These are phyloP conservation scores for Fusarium denticulatum DNA, from an alignment of 2,329 filamentous ascomycete species.

Conservation along the genomic window DNA sequence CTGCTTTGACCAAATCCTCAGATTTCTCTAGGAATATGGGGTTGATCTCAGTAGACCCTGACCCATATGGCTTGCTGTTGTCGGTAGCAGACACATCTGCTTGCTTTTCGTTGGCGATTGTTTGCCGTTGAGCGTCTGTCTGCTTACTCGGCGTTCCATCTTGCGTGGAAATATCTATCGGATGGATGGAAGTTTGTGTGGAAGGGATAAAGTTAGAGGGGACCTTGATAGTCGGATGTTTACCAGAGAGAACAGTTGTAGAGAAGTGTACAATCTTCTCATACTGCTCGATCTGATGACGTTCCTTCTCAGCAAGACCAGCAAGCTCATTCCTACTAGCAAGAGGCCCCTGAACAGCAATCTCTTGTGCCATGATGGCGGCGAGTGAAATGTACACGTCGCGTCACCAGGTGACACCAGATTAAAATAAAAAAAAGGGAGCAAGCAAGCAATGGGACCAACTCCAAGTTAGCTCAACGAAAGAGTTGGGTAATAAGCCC, in stretches of 20 bases:
- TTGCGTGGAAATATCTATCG: slow-evolving; percentile 37
- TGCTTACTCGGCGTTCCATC: slow-evolving; percentile 18
- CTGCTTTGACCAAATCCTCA: slow-evolving; percentile 82
- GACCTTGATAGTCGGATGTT: slow-evolving; percentile 71
- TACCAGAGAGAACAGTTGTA: slow-evolving; percentile 82
- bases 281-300: slow-evolving; percentile 73
- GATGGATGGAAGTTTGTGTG: slow-evolving; percentile 29
- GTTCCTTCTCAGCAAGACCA: slow-evolving; percentile 56
- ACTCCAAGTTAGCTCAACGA: slow-evolving; percentile 11
- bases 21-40: slow-evolving; percentile 88
- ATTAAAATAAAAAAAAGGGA: neutral
- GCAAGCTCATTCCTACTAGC: slow-evolving; percentile 37
- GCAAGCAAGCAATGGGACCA: slow-evolving; percentile 9
- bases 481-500: slow-evolving; percentile 19
- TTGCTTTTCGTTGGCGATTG: slow-evolving; percentile 51
- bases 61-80: slow-evolving; percentile 52
- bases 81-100: slow-evolving; percentile 31
- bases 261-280: slow-evolving; percentile 83
- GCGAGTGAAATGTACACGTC: slow-evolving; percentile 35
- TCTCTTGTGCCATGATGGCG: slow-evolving; percentile 44
- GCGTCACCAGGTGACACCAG: slow-evolving; percentile 29
- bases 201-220: slow-evolving; percentile 53
- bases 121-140: slow-evolving; percentile 48
- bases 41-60: slow-evolving; percentile 75
- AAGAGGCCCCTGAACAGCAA: slow-evolving; percentile 25